phyloP scores from a whole-genome alignment of 768 basidiomycete genomes.

The Heimioporus sp. region DNA sequence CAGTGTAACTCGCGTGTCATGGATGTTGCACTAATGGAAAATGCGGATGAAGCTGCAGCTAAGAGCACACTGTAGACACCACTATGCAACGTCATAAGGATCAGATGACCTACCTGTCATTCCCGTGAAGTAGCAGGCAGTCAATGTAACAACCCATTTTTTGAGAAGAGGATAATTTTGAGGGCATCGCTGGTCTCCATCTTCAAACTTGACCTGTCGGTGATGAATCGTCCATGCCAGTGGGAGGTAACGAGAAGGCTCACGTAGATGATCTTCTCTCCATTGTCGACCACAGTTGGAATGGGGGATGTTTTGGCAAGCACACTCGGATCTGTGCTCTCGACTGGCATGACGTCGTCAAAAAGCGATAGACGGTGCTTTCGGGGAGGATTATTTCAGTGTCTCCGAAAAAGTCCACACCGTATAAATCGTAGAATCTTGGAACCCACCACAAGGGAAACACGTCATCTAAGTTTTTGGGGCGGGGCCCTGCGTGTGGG shows the following conservation, averaged over 20 bases:
- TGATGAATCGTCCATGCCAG: background rate
- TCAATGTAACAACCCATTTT: constrained; percentile 44
- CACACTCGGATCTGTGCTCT: background rate
- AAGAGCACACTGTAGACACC: background rate
- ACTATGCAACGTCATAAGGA: background rate
- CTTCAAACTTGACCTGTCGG: constrained; percentile 38
- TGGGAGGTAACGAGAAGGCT: background rate
- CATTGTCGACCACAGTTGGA: background rate
- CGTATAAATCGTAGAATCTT: constrained; percentile 14
- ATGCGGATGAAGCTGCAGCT: constrained; percentile 53
- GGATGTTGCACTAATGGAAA: constrained; percentile 51
- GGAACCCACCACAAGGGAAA: background rate
- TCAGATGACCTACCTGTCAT: constrained; percentile 13
- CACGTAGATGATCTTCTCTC: constrained; percentile 14
- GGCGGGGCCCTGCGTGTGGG: background rate
- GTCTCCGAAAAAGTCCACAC: background rate
- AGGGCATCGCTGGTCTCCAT: constrained; percentile 39
- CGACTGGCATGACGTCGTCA: constrained; percentile 8
- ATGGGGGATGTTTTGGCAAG: background rate
- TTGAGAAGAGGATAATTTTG: constrained; percentile 32
- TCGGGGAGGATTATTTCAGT: background rate
- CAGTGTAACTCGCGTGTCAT: constrained; percentile 49
- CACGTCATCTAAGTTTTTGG: background rate
- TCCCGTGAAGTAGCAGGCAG: constrained; percentile 23
- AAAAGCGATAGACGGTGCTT: too few relatives aligned